Conservation (phyloP, 2,329 filamentous ascomycete species). For the Neodidymelliopsis sp. region DNA sequence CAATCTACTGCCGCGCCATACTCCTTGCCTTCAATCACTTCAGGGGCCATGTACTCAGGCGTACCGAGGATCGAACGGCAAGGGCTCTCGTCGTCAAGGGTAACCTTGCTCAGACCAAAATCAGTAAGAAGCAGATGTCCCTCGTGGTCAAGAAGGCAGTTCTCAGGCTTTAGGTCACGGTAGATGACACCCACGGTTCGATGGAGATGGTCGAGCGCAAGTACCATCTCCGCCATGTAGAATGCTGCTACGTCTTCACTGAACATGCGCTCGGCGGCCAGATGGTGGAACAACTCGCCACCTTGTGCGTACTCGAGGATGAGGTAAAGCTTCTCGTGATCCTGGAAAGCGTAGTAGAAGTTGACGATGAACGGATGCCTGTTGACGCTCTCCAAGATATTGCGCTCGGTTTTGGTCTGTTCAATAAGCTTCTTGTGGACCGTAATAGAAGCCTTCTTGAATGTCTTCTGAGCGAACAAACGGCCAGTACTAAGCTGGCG, state of each 20-base stretch:
- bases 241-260: constrained; percentile 87
- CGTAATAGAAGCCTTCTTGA: constrained; percentile 94
- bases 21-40: constrained; percentile 84
- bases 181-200: constrained; percentile 93
- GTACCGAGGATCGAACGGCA: constrained; percentile 95
- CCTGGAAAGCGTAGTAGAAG: constrained; percentile 97
- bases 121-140: constrained; percentile 95
- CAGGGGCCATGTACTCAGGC: constrained; percentile 98
- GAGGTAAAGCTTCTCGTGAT: constrained; percentile 95
- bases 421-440: constrained; percentile 96
- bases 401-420: constrained; percentile 96
- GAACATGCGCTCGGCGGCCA: constrained; percentile 95
- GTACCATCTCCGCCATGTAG: constrained; percentile 98
- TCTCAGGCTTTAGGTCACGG: constrained; percentile 96
- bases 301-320: constrained; percentile 98
- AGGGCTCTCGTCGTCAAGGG: constrained; percentile 72
- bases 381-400: constrained; percentile 94
- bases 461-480: constrained; percentile 97
- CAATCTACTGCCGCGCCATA: constrained; percentile 97
- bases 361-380: constrained; percentile 98
- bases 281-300: constrained; percentile 94
- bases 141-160: constrained; percentile 89
- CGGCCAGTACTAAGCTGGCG: constrained; percentile 87
- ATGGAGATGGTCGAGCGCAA: constrained; percentile 93
- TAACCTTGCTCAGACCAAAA: constrained; percentile 95